Percentiles rank a stretch among this genome's conserved stretches.
Evolutionary conservation across 768 basidiomycete genomes (phyloP).

Genomic region (Rubroboletus satanas): DNA sequence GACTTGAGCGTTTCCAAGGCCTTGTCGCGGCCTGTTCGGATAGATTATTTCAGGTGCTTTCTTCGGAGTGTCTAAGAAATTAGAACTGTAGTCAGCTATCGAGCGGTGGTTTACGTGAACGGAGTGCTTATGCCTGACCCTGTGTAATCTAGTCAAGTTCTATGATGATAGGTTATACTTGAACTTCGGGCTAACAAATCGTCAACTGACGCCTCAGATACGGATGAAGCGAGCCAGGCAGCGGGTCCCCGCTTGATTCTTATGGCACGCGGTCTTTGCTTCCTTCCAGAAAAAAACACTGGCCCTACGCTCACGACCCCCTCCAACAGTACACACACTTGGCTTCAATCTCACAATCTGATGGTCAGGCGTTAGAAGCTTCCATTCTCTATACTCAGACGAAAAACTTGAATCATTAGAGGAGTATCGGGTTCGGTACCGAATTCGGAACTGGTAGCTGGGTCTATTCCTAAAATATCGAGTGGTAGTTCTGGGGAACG

Average conservation of each 20-base stretch:
- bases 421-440: not conserved
- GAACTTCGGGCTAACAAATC: not conserved
- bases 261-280: not conserved
- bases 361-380: no score
- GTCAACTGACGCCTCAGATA: not conserved
- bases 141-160: not conserved
- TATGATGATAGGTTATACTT: not conserved
- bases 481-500: not conserved
- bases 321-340: not conserved
- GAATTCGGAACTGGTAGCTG: not conserved
- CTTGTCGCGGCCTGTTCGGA: not conserved
- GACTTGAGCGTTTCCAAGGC: not conserved
- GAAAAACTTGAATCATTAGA: not conserved
- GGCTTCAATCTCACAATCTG: not conserved
- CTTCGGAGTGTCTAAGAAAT: not conserved
- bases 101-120: not conserved
- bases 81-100: not conserved
- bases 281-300: not conserved
- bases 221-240: not conserved
- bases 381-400: not conserved
- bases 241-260: not conserved
- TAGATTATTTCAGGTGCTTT: not conserved
- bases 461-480: not conserved
- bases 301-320: not conserved
- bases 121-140: not conserved